Evolutionary conservation across 768 basidiomycete species (phyloP).

Genomic region (Psilocybe cubensis): DNA sequence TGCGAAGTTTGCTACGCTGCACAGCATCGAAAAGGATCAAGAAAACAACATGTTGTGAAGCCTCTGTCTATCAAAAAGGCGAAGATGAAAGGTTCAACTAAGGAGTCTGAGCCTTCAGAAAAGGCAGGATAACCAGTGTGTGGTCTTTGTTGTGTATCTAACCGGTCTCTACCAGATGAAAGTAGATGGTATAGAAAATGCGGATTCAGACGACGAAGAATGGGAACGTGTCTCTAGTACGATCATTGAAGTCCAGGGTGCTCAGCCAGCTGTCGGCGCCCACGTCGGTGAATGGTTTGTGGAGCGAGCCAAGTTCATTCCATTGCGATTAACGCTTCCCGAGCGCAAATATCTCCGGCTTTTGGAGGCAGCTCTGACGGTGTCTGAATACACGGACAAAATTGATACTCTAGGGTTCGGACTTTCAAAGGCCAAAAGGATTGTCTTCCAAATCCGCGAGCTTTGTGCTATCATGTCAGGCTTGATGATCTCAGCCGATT

Average conservation of each 20-base stretch:
- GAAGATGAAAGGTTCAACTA: constrained; percentile 27
- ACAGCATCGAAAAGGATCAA: constrained; percentile 81
- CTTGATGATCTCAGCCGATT: constrained; percentile 79
- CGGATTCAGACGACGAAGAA: constrained; percentile 45
- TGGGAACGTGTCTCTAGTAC: constrained; percentile 41
- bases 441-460: constrained; percentile 85
- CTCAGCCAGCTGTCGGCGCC: constrained; percentile 62
- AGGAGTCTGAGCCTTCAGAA: constrained; percentile 3
- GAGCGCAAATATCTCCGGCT: constrained; percentile 88
- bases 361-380: constrained; percentile 81
- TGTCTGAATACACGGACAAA: constrained; percentile 90
- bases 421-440: constrained; percentile 82
- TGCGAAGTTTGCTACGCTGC: constrained; percentile 89
- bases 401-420: constrained; percentile 83
- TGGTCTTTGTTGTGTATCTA: neutral
- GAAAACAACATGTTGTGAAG: constrained; percentile 64
- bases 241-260: constrained; percentile 44
- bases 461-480: constrained; percentile 89
- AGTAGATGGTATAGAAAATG: constrained; percentile 35
- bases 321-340: constrained; percentile 69
- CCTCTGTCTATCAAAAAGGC: constrained; percentile 38
- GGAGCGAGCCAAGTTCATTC: constrained; percentile 81
- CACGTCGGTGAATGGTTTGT: constrained; percentile 86
- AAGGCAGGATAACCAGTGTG: constrained; percentile 37
- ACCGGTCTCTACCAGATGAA: constrained; percentile 43